A percentile compares a stretch with the other conserved stretches of the same genome.
Conservation (phyloP, 371 early-diverging fungal species). For the Lichtheimia corymbifera region DNA sequence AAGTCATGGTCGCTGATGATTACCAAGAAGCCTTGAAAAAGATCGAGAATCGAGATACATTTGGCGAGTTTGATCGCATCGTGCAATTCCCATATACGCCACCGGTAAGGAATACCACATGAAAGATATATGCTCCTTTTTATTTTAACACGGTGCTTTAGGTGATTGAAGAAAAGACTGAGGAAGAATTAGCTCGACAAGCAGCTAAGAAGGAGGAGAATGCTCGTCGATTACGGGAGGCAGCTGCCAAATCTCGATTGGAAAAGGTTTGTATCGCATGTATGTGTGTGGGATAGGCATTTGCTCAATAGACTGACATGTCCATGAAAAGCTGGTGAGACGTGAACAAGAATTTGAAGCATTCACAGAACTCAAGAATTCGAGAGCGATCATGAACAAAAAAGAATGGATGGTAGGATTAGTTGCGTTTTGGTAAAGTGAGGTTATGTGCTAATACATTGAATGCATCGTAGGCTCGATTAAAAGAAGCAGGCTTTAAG, state of each 20-base stretch:
- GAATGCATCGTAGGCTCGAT: conserved; percentile 37
- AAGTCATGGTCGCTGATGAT: conserved; percentile 74
- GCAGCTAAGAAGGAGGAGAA: conserved; percentile 78
- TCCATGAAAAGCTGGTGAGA: conserved; percentile 41
- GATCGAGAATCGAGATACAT: conserved; percentile 54
- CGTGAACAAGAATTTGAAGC: conserved; percentile 62
- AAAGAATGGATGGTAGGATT: conserved; percentile 54
- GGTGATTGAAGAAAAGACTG: conserved; percentile 73
- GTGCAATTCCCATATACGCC: conserved; percentile 77
- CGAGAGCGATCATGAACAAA: conserved; percentile 50
- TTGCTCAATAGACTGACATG: not conserved
- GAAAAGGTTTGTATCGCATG: conserved; percentile 70
- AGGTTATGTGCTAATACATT: not conserved
- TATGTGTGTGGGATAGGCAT: not conserved
- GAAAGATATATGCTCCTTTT: not conserved
- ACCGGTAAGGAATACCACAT: conserved; percentile 34
- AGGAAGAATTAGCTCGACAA: conserved; percentile 73
- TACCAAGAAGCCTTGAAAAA: conserved; percentile 65
- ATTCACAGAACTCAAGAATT: conserved; percentile 56
- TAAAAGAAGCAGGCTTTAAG: conserved; percentile 68
- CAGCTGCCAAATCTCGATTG: conserved; percentile 75
- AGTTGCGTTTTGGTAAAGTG: not conserved
- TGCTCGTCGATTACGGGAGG: conserved; percentile 72
- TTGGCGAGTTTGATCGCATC: conserved; percentile 60
- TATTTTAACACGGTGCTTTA: conserved; percentile 3